Evolutionary conservation across 495 filamentous ascomycete genomes (phyloP).

Genomic region (Poronia punctata): DNA sequence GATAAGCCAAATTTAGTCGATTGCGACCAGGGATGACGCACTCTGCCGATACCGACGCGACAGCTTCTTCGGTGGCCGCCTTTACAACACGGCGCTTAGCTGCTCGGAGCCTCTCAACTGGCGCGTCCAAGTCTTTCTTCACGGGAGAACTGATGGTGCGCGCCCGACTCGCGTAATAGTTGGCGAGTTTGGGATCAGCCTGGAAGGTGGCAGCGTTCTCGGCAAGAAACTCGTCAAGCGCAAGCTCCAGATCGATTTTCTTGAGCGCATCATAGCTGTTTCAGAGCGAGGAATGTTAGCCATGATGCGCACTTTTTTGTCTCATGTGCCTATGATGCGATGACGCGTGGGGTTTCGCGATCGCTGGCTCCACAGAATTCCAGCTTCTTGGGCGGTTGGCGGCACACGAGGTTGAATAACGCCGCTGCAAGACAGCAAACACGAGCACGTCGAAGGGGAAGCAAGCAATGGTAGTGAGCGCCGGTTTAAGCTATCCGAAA

Average conservation of each 20-base stretch:
- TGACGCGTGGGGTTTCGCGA: constrained; percentile 10
- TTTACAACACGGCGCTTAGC: constrained; percentile 40
- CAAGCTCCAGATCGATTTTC: constrained; percentile 74
- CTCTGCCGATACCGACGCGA: constrained; percentile 25
- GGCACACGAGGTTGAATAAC: constrained; percentile 1
- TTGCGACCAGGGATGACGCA: constrained; percentile 24
- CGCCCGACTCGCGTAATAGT: constrained; percentile 67
- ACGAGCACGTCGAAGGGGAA: neutral
- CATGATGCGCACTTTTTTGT: constrained; percentile 12
- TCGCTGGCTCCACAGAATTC: constrained; percentile 6
- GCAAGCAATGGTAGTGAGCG: neutral
- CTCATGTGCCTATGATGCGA: constrained; percentile 8
- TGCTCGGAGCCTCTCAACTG: constrained; percentile 30
- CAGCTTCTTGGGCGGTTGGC: constrained; percentile 13
- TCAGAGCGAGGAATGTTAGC: constrained; percentile 19
- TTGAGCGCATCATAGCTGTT: constrained; percentile 62
- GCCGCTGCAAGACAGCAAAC: neutral
- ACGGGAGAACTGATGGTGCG: constrained; percentile 58
- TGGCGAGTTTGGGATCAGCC: constrained; percentile 54
- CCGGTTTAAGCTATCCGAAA: neutral
- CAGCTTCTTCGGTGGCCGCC: constrained; percentile 40
- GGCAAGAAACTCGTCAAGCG: constrained; percentile 69
- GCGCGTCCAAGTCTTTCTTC: constrained; percentile 57
- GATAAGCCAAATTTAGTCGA: neutral
- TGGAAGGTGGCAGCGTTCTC: constrained; percentile 54